Percentiles rank a stretch among this genome's conserved stretches.
phyloP scores from a whole-genome alignment of 345 rosid genomes.

The Orychophragmus violaceus region DNA sequence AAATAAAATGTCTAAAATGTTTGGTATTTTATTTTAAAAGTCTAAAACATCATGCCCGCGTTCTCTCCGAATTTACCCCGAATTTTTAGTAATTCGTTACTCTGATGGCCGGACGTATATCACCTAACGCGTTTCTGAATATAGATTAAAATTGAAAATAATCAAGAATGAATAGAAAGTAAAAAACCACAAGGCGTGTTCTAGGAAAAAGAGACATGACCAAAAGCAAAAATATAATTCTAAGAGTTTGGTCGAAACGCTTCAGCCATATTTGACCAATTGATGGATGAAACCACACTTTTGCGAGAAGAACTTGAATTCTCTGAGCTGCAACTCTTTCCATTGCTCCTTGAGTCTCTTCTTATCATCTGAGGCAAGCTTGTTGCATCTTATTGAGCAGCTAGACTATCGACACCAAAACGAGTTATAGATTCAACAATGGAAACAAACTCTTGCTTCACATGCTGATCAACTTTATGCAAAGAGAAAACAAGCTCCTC shows the following conservation, averaged over 20 bases:
- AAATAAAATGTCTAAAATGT: too few relatives aligned
- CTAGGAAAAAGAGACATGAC: neutral
- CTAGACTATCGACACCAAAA: slow-evolving; percentile 22
- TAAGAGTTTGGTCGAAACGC: neutral
- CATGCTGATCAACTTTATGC: too few relatives aligned
- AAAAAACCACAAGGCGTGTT: too few relatives aligned
- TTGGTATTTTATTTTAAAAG: too few relatives aligned
- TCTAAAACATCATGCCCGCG: too few relatives aligned
- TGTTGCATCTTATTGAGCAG: slow-evolving; percentile 15
- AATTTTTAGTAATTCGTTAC: too few relatives aligned
- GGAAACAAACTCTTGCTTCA: neutral
- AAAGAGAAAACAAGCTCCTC: too few relatives aligned
- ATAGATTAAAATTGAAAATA: neutral
- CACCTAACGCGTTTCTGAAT: too few relatives aligned
- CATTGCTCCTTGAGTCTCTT: slow-evolving; percentile 24
- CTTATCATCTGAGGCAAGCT: slow-evolving; percentile 8
- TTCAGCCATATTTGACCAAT: slow-evolving; percentile 15
- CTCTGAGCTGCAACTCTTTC: neutral
- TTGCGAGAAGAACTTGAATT: neutral
- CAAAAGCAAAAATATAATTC: neutral
- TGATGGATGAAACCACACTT: slow-evolving; percentile 21
- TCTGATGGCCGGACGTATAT: too few relatives aligned
- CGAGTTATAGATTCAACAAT: neutral
- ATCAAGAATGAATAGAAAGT: too few relatives aligned
- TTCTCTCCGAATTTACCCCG: too few relatives aligned